Percentiles rank a stretch among this genome's conserved stretches.
Conservation (phyloP, 495 filamentous ascomycete species). For the Hyaloscypha hepaticicola region DNA sequence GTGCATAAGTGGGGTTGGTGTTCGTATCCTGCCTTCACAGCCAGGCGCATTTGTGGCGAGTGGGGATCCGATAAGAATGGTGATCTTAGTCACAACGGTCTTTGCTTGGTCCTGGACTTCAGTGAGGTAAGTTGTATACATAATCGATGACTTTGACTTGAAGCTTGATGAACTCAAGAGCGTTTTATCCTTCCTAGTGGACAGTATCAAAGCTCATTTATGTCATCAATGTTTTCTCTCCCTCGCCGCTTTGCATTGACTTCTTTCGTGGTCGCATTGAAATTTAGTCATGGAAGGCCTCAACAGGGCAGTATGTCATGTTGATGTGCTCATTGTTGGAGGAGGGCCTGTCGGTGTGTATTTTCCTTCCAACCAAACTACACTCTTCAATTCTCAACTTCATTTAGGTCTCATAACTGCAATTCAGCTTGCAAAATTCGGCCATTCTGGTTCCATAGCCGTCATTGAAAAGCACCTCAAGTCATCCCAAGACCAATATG, state of each 20-base stretch:
- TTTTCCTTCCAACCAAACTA: neutral
- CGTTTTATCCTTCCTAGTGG: neutral
- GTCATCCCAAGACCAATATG: conserved; percentile 40
- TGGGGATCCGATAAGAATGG: neutral
- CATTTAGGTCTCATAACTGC: conserved; percentile 43
- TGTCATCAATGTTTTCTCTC: no score
- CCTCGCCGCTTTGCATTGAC: neutral
- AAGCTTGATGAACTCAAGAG: neutral
- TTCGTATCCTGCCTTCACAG: neutral
- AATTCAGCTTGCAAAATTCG: conserved; percentile 39
- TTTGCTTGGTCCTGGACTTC: neutral
- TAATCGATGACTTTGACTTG: neutral
- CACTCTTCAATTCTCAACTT: neutral
- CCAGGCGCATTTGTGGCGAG: neutral
- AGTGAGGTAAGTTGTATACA: neutral
- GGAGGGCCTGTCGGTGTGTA: conserved; percentile 27
- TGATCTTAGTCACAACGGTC: neutral
- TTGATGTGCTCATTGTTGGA: conserved; percentile 30
- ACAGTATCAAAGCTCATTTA: no score
- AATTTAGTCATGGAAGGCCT: conserved; percentile 4
- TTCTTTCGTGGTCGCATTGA: neutral
- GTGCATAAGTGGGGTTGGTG: neutral
- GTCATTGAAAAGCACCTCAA: conserved; percentile 46
- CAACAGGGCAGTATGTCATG: conserved; percentile 12
- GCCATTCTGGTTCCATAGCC: conserved; percentile 23